Percentiles rank a stretch among this genome's conserved stretches.
Conservation (phyloP, 768 basidiomycete genomes). For the Sarcodon aspratus region DNA sequence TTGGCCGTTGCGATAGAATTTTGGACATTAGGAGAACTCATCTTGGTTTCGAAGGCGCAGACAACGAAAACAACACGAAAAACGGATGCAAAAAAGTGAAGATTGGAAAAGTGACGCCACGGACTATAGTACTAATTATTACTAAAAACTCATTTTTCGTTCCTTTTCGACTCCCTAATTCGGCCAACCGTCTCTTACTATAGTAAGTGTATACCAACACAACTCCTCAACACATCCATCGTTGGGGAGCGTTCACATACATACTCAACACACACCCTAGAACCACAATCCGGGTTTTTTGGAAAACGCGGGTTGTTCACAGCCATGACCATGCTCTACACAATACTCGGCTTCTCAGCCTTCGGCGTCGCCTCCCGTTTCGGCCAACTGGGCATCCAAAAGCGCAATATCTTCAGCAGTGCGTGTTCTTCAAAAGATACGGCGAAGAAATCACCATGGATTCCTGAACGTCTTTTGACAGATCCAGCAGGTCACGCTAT, state of each 20-base stretch:
- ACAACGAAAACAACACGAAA: too few species aligned
- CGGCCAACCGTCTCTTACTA: background rate
- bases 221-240: background rate
- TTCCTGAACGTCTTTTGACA: constrained; percentile 16
- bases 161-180: background rate
- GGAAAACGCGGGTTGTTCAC: background rate
- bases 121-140: too few species aligned
- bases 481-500: constrained; percentile 65
- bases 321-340: constrained; percentile 54
- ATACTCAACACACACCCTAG: background rate
- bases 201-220: too few species aligned
- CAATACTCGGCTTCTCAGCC: constrained; percentile 65
- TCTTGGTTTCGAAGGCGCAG: background rate
- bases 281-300: background rate
- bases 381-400: constrained; percentile 82
- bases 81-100: too few species aligned
- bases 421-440: constrained; percentile 19
- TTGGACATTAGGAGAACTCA: constrained; percentile 4
- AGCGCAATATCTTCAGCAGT: constrained; percentile 72
- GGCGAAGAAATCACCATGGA: background rate
- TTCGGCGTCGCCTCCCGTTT: constrained; percentile 78
- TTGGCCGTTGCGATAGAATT: constrained; percentile 50
- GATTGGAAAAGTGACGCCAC: too few species aligned
- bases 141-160: too few species aligned
- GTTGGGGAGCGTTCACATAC: background rate